phyloP scores from a whole-genome alignment of 2,329 filamentous ascomycete genomes.

The Didymella exigua region DNA sequence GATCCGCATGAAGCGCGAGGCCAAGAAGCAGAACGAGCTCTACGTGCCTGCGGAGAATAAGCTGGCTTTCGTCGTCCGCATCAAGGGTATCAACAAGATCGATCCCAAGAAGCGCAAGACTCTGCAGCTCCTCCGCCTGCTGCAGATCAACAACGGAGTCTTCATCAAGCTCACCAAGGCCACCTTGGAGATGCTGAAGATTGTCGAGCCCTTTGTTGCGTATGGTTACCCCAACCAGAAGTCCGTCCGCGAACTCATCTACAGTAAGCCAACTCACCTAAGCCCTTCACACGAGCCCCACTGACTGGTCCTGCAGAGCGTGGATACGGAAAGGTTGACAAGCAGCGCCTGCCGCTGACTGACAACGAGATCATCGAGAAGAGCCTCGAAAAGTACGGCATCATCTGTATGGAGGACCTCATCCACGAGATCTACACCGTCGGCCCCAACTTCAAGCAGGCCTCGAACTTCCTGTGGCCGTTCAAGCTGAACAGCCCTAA shows the following conservation, averaged over 20 bases:
- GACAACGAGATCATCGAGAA: conserved; percentile 98
- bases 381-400: conserved; percentile 93
- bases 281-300: conserved; percentile 46
- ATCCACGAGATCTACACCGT: conserved; percentile 98
- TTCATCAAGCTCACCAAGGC: conserved; percentile 98
- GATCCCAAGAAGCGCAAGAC: conserved; percentile 99
- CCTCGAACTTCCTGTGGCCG: conserved; percentile 98
- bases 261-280: conserved; percentile 90
- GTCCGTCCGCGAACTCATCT: conserved; percentile 97
- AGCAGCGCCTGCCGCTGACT: conserved; percentile 94
- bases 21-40: conserved; percentile 91
- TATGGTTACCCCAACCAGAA: conserved; percentile 99
- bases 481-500: conserved; percentile 99
- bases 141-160: conserved; percentile 99
- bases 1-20: conserved; percentile 86
- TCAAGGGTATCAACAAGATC: conserved; percentile 99
- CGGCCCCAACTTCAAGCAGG: conserved; percentile 98
- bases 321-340: conserved; percentile 98
- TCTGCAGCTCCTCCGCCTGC: conserved; percentile 96
- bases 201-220: conserved; percentile 98
- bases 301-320: conserved; percentile 57
- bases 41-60: conserved; percentile 94
- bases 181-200: conserved; percentile 93
- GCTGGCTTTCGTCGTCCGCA: conserved; percentile 96
- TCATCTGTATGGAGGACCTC: conserved; percentile 98